Base-by-base conservation (phyloP, 495 filamentous ascomycete species). In the Massariosphaeria phaeospora region DNA sequence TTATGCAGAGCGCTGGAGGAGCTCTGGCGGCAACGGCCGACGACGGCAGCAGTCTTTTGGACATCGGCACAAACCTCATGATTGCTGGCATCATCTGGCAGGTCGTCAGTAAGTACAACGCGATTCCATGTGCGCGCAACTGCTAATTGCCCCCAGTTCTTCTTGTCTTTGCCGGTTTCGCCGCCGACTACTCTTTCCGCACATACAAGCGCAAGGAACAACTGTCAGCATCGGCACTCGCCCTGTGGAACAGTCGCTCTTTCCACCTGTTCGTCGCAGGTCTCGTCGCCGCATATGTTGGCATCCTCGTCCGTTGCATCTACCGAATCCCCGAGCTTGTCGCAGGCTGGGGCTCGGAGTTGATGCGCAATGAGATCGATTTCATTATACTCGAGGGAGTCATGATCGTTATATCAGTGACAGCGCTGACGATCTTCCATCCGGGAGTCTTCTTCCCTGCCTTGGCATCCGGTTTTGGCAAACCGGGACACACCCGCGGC, bases 1-100 rank as follows among this genome's bases (percentile, higher is more conserved):
- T 73, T 17, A 65, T 83, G 3, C 80, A 83, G 59, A 75, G 72
- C 1, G 67, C 68, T 15, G 80, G 80, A 20, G 77, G 78, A 20
- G 78, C 69, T 21, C 48, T 75, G n/a, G 66, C 66, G 12, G 47
- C 64, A 4, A 61, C 64, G 3, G 66, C 67, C 23, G 48, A 60
- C 29, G 41, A 50, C 23, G 38, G 43, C 10, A 45, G 38, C 12
- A 50, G 18, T 8, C 23, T 45, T 15, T 46, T 59, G 17, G 54
- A 66, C 29, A 39, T 62, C 23, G 69, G 69, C 24, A 62, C 59
- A 50, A 55, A 71, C 47, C 54, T 70, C 42, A 69, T 67, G 54
- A 48, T 73, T 23, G 63, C 67, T 3, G 70, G 70, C 36, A 54
- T 73, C 38, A 39, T 62, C 27, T 67, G 70, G 62, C 70, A 73